These are phyloP conservation scores for Hypericum androsaemum DNA, from an alignment of 345 rosid genomes.

Conservation along the genomic window DNA sequence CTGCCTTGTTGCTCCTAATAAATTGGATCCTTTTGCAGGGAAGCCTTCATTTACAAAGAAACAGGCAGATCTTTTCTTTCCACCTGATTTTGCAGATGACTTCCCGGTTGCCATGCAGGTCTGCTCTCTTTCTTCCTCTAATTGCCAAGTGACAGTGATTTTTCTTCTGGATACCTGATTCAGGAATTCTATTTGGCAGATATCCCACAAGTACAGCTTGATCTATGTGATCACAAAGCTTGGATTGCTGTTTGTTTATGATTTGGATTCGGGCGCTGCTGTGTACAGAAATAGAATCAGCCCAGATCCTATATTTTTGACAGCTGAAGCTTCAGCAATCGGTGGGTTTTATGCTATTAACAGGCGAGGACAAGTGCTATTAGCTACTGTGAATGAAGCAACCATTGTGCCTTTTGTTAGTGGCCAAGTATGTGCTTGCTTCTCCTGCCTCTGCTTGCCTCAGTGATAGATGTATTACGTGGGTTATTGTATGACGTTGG, in stretches of 20 bases:
- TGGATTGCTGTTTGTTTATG: constrained; percentile 93
- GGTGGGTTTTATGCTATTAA: constrained; percentile 96
- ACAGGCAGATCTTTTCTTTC: constrained; percentile 96
- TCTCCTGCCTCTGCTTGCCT: too few species aligned
- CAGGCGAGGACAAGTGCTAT: constrained; percentile 43
- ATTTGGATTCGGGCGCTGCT: constrained; percentile 94
- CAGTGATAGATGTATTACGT: too few species aligned
- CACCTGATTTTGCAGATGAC: constrained; percentile 98
- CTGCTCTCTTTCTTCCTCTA: constrained; percentile 2
- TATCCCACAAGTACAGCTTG: constrained; percentile 88
- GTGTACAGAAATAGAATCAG: constrained; percentile 95
- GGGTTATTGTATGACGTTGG: too few species aligned
- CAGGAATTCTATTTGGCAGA: constrained; percentile 35
- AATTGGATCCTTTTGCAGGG: constrained; percentile 35
- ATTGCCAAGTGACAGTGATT: constrained; percentile 4
- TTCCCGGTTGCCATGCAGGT: constrained; percentile 99
- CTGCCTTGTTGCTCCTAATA: too few species aligned
- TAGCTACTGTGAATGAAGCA: constrained; percentile 91
- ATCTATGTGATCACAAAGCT: constrained; percentile 93
- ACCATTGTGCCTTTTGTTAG: constrained; percentile 93
- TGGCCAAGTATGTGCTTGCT: constrained; percentile 60
- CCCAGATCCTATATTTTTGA: constrained; percentile 98
- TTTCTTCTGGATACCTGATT: constrained; percentile 1
- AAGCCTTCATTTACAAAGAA: constrained; percentile 89
- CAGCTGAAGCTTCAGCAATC: constrained; percentile 77